These are phyloP conservation scores for Pleurotus djamor DNA, from an alignment of 768 basidiomycete genomes.

Conservation along the genomic window DNA sequence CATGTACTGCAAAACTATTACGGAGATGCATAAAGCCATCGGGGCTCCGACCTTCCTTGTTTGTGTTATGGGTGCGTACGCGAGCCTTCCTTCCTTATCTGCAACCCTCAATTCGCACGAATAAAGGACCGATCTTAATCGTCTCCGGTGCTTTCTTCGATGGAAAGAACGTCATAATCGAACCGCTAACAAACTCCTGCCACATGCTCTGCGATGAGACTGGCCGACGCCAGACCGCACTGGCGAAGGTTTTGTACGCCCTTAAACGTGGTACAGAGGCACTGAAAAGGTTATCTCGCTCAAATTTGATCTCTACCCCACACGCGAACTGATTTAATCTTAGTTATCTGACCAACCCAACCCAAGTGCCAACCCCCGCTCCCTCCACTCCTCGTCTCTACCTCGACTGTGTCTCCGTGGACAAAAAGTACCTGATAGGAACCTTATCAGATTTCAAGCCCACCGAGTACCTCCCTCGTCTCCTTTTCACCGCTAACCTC, in stretches of 20 bases:
- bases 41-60: neutral
- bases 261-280: neutral
- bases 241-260: neutral
- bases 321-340: too few species aligned
- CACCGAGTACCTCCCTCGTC: neutral
- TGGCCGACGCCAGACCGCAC: neutral
- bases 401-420: neutral
- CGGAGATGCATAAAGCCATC: too few species aligned
- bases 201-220: slow-evolving; percentile 2
- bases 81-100: neutral
- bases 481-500: neutral
- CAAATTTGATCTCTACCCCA: too few species aligned
- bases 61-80: neutral
- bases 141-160: slow-evolving; percentile 2
- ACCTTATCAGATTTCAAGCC: neutral
- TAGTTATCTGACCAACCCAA: too few species aligned
- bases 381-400: neutral
- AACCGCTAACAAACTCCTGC: neutral
- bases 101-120: neutral
- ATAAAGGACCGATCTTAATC: neutral
- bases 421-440: neutral
- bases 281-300: neutral
- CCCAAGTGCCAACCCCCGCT: neutral
- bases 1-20: neutral
- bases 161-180: neutral